Conservation (phyloP, 192 early-diverging fungal genomes). For the Linnemannia exigua region DNA sequence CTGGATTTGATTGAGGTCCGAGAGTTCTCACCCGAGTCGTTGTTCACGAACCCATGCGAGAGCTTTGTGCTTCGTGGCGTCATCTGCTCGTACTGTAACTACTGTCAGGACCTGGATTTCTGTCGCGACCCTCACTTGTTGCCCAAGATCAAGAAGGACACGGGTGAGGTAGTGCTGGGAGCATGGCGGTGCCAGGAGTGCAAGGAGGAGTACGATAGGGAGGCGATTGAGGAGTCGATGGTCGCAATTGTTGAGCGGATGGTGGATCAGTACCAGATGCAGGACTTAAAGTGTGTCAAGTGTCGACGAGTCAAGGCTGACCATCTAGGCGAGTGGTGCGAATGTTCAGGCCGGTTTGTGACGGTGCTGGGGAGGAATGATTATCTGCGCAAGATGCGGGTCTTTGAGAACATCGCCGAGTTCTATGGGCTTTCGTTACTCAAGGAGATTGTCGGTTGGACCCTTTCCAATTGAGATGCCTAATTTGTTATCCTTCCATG, state of each 20-base stretch:
- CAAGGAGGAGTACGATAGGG: constrained; percentile 81
- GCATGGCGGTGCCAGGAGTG: constrained; percentile 87
- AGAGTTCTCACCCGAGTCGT: constrained; percentile 86
- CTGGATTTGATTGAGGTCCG: constrained; percentile 78
- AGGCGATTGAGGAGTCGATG: constrained; percentile 86
- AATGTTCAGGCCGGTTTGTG: constrained; percentile 79
- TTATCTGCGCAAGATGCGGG: constrained; percentile 68
- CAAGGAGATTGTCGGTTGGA: constrained; percentile 71
- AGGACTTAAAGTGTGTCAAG: constrained; percentile 87
- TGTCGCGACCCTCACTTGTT: constrained; percentile 84
- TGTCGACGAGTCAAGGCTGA: constrained; percentile 87
- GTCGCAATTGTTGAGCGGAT: constrained; percentile 78
- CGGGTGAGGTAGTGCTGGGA: constrained; percentile 50
- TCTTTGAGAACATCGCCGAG: constrained; percentile 75
- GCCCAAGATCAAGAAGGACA: constrained; percentile 57
- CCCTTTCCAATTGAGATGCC: constrained; percentile 27
- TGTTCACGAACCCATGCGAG: constrained; percentile 89
- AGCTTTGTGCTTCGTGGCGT: constrained; percentile 82
- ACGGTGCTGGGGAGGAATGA: constrained; percentile 63
- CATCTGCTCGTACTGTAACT: constrained; percentile 91
- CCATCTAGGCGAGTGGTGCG: constrained; percentile 80
- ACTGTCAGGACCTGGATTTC: constrained; percentile 90
- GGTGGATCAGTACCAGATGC: constrained; percentile 86
- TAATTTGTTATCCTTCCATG: no score
- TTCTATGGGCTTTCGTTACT: constrained; percentile 71